phyloP scores from a whole-genome alignment of 108 stramenopile genomes.

The Skeletonema costatum region DNA sequence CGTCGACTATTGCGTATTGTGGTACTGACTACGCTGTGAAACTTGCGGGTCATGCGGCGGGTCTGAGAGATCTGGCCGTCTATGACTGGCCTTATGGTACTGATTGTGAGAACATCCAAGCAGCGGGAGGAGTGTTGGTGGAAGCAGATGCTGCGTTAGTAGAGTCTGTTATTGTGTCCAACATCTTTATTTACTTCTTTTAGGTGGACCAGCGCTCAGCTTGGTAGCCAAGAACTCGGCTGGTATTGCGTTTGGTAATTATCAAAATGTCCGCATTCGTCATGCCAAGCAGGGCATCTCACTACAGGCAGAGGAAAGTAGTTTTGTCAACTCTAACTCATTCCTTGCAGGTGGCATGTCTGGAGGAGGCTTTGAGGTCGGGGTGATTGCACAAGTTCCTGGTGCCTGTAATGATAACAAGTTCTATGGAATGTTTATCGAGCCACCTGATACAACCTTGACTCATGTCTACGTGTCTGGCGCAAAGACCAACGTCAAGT shows the following conservation, averaged over 20 bases:
- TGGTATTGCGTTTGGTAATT: slow-evolving; percentile 29
- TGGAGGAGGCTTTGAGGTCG: slow-evolving; percentile 28
- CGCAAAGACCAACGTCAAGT: slow-evolving; percentile 38
- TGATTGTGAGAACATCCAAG: slow-evolving; percentile 22
- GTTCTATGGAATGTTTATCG: slow-evolving; percentile 44
- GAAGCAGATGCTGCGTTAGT: slow-evolving; percentile 19
- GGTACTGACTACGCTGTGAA: slow-evolving; percentile 34
- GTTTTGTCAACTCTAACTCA: slow-evolving; percentile 40
- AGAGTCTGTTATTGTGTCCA: slow-evolving; percentile 33
- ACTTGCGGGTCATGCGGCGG: slow-evolving; percentile 19
- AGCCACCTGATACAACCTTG: slow-evolving; percentile 17
- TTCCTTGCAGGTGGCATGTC: slow-evolving; percentile 39
- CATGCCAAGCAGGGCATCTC: slow-evolving; percentile 36
- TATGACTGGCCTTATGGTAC: slow-evolving; percentile 30
- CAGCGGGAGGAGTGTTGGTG: slow-evolving; percentile 30
- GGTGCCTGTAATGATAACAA: slow-evolving; percentile 48
- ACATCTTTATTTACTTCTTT: slow-evolving; percentile 41
- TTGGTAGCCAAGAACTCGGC: slow-evolving; percentile 29
- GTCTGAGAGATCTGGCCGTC: slow-evolving; percentile 19
- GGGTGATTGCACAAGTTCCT: slow-evolving; percentile 28
- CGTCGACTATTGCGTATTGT: slow-evolving; percentile 27
- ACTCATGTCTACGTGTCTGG: slow-evolving; percentile 41
- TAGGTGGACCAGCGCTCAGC: slow-evolving; percentile 28
- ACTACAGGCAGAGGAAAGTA: slow-evolving; percentile 23
- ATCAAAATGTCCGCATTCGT: slow-evolving; percentile 35